These are phyloP conservation scores for Mitragyna speciosa DNA, from an alignment of 257 asterid genomes.

Conservation along the genomic window DNA sequence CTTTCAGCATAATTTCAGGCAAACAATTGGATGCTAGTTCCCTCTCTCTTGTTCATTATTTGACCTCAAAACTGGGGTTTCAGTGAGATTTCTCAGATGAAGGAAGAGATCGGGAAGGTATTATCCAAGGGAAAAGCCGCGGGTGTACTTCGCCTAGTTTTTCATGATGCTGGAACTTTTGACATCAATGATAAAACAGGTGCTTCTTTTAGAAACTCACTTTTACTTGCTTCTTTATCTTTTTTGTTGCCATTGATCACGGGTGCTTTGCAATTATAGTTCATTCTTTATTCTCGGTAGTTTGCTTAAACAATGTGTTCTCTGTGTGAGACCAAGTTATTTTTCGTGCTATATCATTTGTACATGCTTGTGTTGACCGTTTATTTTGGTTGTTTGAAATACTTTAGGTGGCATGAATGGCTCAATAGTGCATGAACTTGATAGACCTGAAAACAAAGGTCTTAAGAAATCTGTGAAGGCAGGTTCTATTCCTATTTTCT, in stretches of 20 bases:
- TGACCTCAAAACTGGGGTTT: slow-evolving; percentile 25
- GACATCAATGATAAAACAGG: slow-evolving; percentile 59
- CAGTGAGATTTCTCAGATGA: slow-evolving; percentile 48
- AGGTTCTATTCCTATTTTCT: slow-evolving; percentile 24
- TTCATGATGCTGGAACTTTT: slow-evolving; percentile 98
- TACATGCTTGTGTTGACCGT: not conserved
- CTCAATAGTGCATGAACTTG: slow-evolving; percentile 77
- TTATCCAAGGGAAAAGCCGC: slow-evolving; percentile 78
- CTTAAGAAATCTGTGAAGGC: slow-evolving; percentile 78
- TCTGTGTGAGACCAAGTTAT: not conserved
- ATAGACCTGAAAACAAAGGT: slow-evolving; percentile 82
- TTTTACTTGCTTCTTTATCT: not conserved
- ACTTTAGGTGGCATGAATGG: slow-evolving; percentile 96
- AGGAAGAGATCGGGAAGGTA: slow-evolving; percentile 66
- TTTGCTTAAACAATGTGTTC: not conserved
- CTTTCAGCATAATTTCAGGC: not conserved
- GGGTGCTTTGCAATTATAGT: not conserved
- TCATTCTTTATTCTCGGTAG: not conserved
- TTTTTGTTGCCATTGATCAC: not conserved
- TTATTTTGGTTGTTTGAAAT: slow-evolving; percentile 2
- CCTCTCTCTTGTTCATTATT: slow-evolving; percentile 12
- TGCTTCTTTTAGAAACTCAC: slow-evolving; percentile 19
- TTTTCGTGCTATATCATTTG: not conserved
- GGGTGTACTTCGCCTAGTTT: slow-evolving; percentile 85
- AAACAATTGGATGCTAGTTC: not conserved